Percentiles rank a stretch among this genome's conserved stretches.
Evolutionary conservation across 495 filamentous ascomycete genomes (phyloP).

Genomic region (Penicillium psychrofluorescens): DNA sequence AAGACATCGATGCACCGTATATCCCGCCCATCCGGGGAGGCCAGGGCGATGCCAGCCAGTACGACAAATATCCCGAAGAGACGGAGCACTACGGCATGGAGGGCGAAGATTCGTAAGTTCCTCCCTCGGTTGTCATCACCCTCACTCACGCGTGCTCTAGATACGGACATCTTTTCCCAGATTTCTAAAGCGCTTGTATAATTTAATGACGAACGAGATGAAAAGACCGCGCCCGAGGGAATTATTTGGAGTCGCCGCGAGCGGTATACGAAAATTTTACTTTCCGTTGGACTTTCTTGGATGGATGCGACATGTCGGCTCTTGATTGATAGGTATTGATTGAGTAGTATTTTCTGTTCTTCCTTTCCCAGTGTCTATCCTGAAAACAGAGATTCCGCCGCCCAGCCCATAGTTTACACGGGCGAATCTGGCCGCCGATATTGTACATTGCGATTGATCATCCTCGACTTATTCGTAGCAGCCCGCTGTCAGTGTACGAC

Average conservation of each 20-base stretch:
- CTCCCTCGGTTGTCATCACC: neutral
- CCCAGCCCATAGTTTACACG: slow-evolving; percentile 22
- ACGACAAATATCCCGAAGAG: slow-evolving; percentile 96
- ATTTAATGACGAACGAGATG: slow-evolving; percentile 31
- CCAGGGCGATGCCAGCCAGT: slow-evolving; percentile 91
- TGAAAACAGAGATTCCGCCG: neutral
- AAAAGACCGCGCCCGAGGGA: slow-evolving; percentile 17
- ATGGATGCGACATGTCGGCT: slow-evolving; percentile 7
- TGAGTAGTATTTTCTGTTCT: slow-evolving; percentile 16
- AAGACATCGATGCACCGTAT: slow-evolving; percentile 98
- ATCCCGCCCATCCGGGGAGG: slow-evolving; percentile 93
- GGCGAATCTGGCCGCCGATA: slow-evolving; percentile 18
- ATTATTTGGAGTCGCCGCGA: slow-evolving; percentile 1
- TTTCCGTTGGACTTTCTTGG: no score
- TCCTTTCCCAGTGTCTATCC: slow-evolving; percentile 7
- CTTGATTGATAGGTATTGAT: slow-evolving; percentile 15
- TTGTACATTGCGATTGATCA: slow-evolving; percentile 10
- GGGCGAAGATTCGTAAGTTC: slow-evolving; percentile 76
- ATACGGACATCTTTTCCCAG: slow-evolving; percentile 63
- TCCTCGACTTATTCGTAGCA: neutral
- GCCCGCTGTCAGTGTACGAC: no score
- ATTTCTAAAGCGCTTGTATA: slow-evolving; percentile 50
- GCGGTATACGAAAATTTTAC: no score
- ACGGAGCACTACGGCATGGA: slow-evolving; percentile 77
- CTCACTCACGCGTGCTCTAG: slow-evolving; percentile 30